phyloP scores from a whole-genome alignment of 345 rosid genomes.

The Eucalyptus urophylla region DNA sequence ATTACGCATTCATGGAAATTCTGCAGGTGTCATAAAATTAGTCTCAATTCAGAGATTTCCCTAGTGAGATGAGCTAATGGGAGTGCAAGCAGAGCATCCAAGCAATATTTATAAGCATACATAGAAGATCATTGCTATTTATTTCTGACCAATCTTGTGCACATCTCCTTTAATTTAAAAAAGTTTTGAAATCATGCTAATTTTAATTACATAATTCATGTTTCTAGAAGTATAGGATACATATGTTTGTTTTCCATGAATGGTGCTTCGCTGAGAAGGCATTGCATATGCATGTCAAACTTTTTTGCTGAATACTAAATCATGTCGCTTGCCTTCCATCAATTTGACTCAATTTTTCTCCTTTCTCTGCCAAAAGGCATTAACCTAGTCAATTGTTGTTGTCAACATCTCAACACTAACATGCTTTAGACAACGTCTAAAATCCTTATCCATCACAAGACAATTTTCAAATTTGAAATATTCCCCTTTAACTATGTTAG shows the following conservation, averaged over 20 bases:
- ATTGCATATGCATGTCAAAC: not conserved
- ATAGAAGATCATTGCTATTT: not conserved
- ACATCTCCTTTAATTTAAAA: not conserved
- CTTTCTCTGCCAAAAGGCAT: not conserved
- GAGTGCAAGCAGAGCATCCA: not conserved
- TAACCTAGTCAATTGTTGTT: not conserved
- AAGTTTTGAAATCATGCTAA: not conserved
- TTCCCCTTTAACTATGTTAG: not conserved
- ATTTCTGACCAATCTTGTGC: not conserved
- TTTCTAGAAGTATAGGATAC: no score
- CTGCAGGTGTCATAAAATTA: not conserved
- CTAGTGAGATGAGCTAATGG: not conserved
- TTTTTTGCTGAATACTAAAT: not conserved
- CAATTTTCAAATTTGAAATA: not conserved
- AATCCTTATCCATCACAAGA: not conserved
- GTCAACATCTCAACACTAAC: not conserved
- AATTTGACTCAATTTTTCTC: not conserved
- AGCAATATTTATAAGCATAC: not conserved
- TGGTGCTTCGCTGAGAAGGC: not conserved
- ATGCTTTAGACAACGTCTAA: not conserved
- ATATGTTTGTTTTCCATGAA: no score
- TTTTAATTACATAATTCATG: not conserved
- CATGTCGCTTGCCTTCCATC: not conserved
- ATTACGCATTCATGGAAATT: not conserved
- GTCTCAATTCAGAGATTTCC: not conserved